phyloP scores from a whole-genome alignment of 2,329 filamentous ascomycete species.

The Orbilia javanica region DNA sequence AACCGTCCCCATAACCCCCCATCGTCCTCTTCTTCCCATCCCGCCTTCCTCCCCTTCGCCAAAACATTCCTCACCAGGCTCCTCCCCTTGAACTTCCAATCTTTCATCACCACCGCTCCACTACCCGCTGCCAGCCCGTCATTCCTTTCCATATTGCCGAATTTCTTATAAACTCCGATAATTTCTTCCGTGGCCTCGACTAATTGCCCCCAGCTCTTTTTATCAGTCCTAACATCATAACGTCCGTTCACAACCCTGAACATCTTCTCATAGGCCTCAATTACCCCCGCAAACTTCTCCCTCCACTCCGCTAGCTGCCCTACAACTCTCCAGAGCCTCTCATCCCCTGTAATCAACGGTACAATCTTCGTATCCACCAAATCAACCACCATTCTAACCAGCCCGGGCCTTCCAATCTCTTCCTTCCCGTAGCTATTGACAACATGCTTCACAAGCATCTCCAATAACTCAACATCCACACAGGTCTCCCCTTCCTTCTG shows the following conservation, averaged over 20 bases:
- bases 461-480: constrained; percentile 80
- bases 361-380: constrained; percentile 81
- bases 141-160: constrained; percentile 73
- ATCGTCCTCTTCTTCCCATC: constrained; percentile 77
- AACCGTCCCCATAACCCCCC: constrained; percentile 26
- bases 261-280: constrained; percentile 88
- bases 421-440: constrained; percentile 68
- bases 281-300: constrained; percentile 76
- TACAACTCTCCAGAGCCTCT: constrained; percentile 81
- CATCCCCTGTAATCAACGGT: constrained; percentile 84
- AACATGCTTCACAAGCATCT: constrained; percentile 78
- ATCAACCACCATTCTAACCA: constrained; percentile 74
- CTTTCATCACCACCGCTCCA: constrained; percentile 76
- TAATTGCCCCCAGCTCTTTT: constrained; percentile 77
- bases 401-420: constrained; percentile 65
- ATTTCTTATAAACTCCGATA: constrained; percentile 84
- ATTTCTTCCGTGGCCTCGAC: constrained; percentile 84
- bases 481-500: constrained; percentile 78
- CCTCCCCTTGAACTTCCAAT: constrained; percentile 90
- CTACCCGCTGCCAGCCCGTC: constrained; percentile 69
- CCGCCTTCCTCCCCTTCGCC: constrained; percentile 82
- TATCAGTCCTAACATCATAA: constrained; percentile 71
- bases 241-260: constrained; percentile 79
- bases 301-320: constrained; percentile 80
- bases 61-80: constrained; percentile 86